These are phyloP conservation scores for Syzygium malaccense DNA, from an alignment of 441 rosid genomes.

Conservation along the genomic window DNA sequence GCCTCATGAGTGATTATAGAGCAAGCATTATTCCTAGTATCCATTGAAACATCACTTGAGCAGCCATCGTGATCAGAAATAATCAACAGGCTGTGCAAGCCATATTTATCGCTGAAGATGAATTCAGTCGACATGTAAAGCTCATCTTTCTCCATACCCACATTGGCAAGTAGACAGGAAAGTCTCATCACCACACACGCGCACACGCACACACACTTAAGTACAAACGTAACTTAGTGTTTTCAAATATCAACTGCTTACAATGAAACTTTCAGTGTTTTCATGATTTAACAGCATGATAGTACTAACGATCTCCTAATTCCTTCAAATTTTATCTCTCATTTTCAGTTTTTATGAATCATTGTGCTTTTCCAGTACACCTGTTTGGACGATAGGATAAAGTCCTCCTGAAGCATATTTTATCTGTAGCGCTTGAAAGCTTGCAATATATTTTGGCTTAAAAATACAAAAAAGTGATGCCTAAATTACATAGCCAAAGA, in stretches of 20 bases:
- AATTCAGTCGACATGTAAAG: background rate
- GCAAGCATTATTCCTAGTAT: background rate
- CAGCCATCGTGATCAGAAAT: background rate
- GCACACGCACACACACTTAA: background rate
- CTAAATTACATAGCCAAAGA: background rate
- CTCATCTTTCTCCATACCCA: background rate
- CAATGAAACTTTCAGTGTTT: background rate
- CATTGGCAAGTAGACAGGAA: background rate
- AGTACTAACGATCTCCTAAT: background rate
- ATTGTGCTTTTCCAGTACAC: background rate
- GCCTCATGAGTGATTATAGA: background rate
- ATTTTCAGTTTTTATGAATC: background rate
- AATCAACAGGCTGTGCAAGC: background rate
- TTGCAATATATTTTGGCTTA: background rate
- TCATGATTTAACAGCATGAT: background rate
- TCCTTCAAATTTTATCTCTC: background rate
- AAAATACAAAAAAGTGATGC: background rate
- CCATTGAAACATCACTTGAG: background rate
- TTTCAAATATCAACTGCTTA: background rate
- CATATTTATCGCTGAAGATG: background rate
- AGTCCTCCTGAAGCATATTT: background rate
- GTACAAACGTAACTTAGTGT: background rate
- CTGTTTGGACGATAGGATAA: background rate
- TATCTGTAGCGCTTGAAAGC: background rate
- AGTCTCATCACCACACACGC: background rate